phyloP scores from a whole-genome alignment of 169 alveolate genomes.

The Blepharisma undulans region DNA sequence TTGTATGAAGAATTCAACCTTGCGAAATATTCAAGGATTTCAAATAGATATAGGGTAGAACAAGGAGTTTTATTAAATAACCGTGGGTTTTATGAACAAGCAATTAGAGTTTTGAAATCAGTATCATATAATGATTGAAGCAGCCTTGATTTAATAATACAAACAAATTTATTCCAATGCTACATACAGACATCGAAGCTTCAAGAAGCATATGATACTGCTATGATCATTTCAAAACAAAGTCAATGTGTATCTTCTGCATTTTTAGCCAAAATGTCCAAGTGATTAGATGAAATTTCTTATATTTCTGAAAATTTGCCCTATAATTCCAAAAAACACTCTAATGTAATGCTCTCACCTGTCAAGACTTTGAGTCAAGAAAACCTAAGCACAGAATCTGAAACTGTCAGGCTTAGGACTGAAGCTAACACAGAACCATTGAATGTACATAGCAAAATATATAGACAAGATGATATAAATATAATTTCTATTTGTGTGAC shows the following conservation, averaged over 20 bases:
- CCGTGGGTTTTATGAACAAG: conserved; percentile 12
- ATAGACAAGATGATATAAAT: neutral
- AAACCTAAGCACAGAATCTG: neutral
- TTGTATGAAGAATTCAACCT: conserved; percentile 8
- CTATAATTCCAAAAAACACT: neutral
- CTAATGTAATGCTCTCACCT: neutral
- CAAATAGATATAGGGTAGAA: neutral
- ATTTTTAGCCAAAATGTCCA: neutral
- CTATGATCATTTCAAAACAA: neutral
- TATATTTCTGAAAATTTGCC: neutral
- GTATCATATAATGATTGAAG: neutral
- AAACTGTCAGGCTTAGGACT: neutral
- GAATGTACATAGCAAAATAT: neutral
- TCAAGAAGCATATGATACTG: neutral
- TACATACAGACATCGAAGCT: neutral
- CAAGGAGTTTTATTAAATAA: neutral
- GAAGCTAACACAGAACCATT: neutral
- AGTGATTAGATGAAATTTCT: neutral
- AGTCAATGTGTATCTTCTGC: neutral
- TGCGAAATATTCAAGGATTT: neutral
- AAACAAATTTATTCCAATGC: neutral
- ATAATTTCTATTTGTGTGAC: neutral
- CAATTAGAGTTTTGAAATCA: neutral
- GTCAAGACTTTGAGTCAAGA: neutral
- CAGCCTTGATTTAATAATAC: neutral